Evolutionary conservation across 495 filamentous ascomycete species (phyloP).

Genomic region (Durotheca rogersii): DNA sequence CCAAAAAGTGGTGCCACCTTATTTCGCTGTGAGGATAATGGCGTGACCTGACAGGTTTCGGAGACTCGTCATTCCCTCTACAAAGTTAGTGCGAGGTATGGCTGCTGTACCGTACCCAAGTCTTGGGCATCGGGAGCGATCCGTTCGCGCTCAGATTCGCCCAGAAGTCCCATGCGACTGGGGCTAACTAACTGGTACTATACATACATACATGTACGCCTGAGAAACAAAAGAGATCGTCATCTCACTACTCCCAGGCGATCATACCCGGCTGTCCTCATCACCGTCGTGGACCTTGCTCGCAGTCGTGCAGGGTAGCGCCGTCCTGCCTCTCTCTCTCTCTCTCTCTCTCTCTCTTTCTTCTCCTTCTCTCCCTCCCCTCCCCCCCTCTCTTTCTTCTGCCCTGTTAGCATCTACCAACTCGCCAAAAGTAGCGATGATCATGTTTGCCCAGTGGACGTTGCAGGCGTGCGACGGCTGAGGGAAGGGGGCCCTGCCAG

Average conservation of each 20-base stretch:
- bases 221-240: slow-evolving; percentile 35
- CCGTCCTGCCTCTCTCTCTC: too few relatives aligned
- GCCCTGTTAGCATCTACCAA: neutral
- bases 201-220: too few relatives aligned
- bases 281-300: slow-evolving; percentile 24
- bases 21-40: slow-evolving; percentile 34
- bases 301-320: slow-evolving; percentile 18
- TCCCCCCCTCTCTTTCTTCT: neutral
- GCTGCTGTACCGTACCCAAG: slow-evolving; percentile 27
- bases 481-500: neutral
- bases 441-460: slow-evolving; percentile 12
- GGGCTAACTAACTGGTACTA: too few relatives aligned
- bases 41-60: slow-evolving; percentile 36
- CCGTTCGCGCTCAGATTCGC: slow-evolving; percentile 34
- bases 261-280: slow-evolving; percentile 31
- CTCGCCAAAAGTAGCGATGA: slow-evolving; percentile 5
- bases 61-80: slow-evolving; percentile 29
- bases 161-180: slow-evolving; percentile 30
- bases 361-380: neutral
- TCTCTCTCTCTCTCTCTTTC: too few relatives aligned
- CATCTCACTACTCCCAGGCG: slow-evolving; percentile 32
- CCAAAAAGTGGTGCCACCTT: slow-evolving; percentile 35
- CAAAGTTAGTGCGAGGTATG: slow-evolving; percentile 21
- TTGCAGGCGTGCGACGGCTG: slow-evolving; percentile 1
- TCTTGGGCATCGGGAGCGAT: slow-evolving; percentile 32